These are phyloP conservation scores for Fulvia fulva DNA, from an alignment of 2,329 filamentous ascomycete species.

Conservation along the genomic window DNA sequence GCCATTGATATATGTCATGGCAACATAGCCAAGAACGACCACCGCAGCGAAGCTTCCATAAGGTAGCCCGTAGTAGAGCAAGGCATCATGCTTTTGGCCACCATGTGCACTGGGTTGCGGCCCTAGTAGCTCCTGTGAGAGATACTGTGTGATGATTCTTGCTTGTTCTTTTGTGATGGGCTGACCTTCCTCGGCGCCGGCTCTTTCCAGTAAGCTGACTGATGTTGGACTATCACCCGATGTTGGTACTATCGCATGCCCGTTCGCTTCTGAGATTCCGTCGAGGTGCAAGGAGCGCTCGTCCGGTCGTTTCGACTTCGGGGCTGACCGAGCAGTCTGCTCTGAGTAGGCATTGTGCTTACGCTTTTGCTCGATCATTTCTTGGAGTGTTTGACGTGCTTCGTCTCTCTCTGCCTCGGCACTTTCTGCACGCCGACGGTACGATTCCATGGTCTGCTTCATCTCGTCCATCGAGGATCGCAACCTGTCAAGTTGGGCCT, in stretches of 20 bases:
- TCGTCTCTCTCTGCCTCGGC: conserved; percentile 74
- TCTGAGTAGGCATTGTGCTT: conserved; percentile 53
- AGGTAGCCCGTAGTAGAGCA: conserved; percentile 29
- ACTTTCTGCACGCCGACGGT: conserved; percentile 68
- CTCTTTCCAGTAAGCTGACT: conserved; percentile 26
- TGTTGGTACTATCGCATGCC: conserved; percentile 21
- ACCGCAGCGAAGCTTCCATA: conserved; percentile 30
- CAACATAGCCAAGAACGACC: conserved; percentile 29
- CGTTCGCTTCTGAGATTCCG: conserved; percentile 21
- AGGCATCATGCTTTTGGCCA: conserved; percentile 14
- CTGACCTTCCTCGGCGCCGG: conserved; percentile 30
- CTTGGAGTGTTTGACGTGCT: conserved; percentile 69
- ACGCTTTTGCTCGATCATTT: conserved; percentile 83
- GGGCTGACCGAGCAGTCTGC: conserved; percentile 10
- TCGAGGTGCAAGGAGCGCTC: conserved; percentile 18
- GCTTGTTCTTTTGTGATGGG: conserved; percentile 35
- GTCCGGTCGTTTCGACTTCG: conserved; percentile 12
- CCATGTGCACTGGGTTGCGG: conserved; percentile 5
- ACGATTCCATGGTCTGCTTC: conserved; percentile 73
- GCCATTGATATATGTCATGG: conserved; percentile 35
- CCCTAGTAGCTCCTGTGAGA: conserved; percentile 29
- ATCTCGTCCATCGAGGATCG: conserved; percentile 75
- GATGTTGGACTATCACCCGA: conserved; percentile 25
- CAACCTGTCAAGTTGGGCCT: conserved; percentile 71
- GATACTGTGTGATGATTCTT: conserved; percentile 27